Percentiles rank a stretch among this genome's conserved stretches.
Conservation (phyloP, 768 basidiomycete species). For the Daedalea quercina region DNA sequence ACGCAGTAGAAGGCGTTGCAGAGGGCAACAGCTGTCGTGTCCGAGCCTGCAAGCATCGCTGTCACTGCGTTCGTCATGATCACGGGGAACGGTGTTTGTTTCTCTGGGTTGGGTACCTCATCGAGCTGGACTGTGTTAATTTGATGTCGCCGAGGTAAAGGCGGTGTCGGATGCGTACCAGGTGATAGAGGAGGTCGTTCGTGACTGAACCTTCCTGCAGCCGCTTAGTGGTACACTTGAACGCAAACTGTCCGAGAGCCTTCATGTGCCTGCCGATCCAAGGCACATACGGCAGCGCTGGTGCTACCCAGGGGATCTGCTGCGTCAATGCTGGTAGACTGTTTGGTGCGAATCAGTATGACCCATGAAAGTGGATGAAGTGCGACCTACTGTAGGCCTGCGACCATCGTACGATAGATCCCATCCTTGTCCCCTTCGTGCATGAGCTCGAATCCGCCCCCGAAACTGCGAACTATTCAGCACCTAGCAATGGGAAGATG, state of each 20-base stretch:
- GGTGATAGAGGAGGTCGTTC: slow-evolving; percentile 36
- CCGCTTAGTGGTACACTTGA: slow-evolving; percentile 12
- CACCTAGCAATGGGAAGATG: background rate
- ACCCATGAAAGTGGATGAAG: background rate
- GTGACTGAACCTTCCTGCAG: slow-evolving; percentile 13
- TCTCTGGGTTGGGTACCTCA: background rate
- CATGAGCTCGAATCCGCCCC: slow-evolving; percentile 33
- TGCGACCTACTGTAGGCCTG: slow-evolving; percentile 3
- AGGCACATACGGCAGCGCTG: slow-evolving; percentile 17
- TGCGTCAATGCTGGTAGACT: slow-evolving; percentile 1
- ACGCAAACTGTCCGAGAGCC: slow-evolving; percentile 13
- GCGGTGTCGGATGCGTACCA: slow-evolving; percentile 24
- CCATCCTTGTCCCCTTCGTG: slow-evolving; percentile 24
- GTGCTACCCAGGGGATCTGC: slow-evolving; percentile 19
- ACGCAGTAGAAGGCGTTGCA: slow-evolving; percentile 19
- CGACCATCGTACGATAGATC: slow-evolving; percentile 4
- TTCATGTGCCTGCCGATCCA: slow-evolving; percentile 13
- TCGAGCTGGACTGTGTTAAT: background rate
- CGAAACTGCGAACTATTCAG: slow-evolving; percentile 22
- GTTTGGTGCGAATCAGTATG: background rate
- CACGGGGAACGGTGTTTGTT: slow-evolving; percentile 1
- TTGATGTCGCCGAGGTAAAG: background rate
- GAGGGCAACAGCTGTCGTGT: slow-evolving; percentile 22
- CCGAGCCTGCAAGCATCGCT: slow-evolving; percentile 23
- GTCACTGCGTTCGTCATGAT: slow-evolving; percentile 14